Base-by-base conservation (phyloP, 2,329 filamentous ascomycete genomes). In the Nemania sp. region DNA sequence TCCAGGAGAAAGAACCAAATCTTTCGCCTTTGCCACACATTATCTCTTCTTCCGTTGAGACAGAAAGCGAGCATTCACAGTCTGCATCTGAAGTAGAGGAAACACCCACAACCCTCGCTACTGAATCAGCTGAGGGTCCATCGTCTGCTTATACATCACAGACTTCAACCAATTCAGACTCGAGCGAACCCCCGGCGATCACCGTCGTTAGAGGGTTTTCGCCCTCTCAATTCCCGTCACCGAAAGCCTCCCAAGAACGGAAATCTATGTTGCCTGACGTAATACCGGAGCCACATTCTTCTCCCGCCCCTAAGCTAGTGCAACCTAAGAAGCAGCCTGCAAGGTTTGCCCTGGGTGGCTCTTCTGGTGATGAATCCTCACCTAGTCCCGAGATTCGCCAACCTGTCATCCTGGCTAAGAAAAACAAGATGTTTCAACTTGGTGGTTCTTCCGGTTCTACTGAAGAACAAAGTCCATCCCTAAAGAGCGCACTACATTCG, bases 131-230 rank as follows among this genome's bases (percentile, higher is more conserved):
- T 22, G 64, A 71, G 13, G 76, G 74, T 45, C 72, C 70, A 56
- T 76, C 76, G 2, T 70, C 69, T 15, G 62, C 63, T 18, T 54
- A 64, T 22, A 60, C 64, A n/a, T 68, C 66, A 8, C 62, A 73
- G 20, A 55, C 68, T 51, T 71, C 66, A 5, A 53, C 89, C 63
- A 88, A 89, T 29, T 86, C 86, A 2, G 78, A 61, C 3, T 43
- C 62, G 4, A 56, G 32, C 43, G 65, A 64, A 83, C 56, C 77
- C 79, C 22, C 76, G 8, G 29, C 78, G 4, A 77, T 78, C 5
- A 84, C 81, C 68, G 94, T 97, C 66, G 90, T 97, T 60, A 92
- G 93, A 71, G 94, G 94, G 66, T 97, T 98, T 80, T 93, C 92
- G 5, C 93, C 92, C 1, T 90, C 92, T 27, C 89, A 91, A 68